These are phyloP conservation scores for Zygosaccharomyces pseudobailii DNA, from an alignment of 1,139 yeast species.

Conservation along the genomic window DNA sequence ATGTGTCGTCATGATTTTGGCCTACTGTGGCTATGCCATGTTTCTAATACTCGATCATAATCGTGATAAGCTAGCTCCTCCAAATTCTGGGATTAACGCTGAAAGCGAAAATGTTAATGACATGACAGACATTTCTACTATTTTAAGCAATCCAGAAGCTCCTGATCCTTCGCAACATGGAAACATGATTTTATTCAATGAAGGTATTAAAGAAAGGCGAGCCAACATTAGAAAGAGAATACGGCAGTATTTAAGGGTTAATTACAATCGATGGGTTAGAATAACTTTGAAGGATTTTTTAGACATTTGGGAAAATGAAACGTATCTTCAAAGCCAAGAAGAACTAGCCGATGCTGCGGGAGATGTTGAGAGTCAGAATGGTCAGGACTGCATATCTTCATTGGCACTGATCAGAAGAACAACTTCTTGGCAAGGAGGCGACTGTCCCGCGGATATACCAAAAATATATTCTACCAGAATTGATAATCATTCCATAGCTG, in stretches of 20 bases:
- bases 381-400: conserved; percentile 5
- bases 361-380: conserved; percentile 7
- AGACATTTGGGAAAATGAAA: conserved; percentile 29
- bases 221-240: conserved; percentile 18
- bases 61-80: neutral
- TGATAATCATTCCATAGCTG: conserved; percentile 3
- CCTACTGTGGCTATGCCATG: conserved; percentile 18
- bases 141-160: conserved; percentile 8
- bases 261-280: conserved; percentile 27
- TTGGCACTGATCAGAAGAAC: conserved; percentile 6
- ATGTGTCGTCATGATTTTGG: conserved; percentile 21
- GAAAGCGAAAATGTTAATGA: neutral
- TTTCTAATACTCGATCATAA: conserved; percentile 11
- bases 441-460: neutral
- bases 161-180: conserved; percentile 3
- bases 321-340: conserved; percentile 8
- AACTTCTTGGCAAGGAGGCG: conserved; percentile 10
- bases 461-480: neutral
- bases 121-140: conserved; percentile 6
- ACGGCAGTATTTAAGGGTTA: conserved; percentile 23
- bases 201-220: conserved; percentile 19
- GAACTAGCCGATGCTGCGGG: conserved; percentile 3
- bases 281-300: conserved; percentile 26
- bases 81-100: neutral
- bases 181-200: conserved; percentile 18